Evolutionary conservation across 2,329 filamentous ascomycete species (phyloP).

Genomic region (Cercospora sojina): DNA sequence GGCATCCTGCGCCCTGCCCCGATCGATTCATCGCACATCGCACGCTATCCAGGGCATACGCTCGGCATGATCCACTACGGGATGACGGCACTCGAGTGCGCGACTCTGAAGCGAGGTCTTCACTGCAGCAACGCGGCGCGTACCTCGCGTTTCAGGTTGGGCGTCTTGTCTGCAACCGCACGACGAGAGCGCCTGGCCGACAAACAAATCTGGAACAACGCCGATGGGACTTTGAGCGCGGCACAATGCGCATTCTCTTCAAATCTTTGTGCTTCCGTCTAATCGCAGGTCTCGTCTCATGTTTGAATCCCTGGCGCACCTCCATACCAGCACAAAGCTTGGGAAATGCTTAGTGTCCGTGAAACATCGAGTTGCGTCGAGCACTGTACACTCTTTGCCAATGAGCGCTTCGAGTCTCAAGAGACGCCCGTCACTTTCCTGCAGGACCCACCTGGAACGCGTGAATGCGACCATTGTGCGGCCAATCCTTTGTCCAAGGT

Average conservation of each 20-base stretch:
- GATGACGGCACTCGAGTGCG: neutral
- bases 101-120: neutral
- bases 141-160: conserved; percentile 14
- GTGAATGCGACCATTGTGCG: conserved; percentile 10
- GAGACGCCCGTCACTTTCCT: neutral
- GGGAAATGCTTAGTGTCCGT: conserved; percentile 10
- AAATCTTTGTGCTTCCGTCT: conserved; percentile 2
- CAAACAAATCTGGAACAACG: neutral
- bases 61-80: neutral
- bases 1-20: neutral
- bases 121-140: conserved; percentile 3
- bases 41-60: neutral
- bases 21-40: neutral
- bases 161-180: conserved; percentile 6
- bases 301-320: conserved; percentile 1
- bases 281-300: neutral
- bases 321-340: conserved; percentile 11
- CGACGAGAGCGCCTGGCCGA: conserved; percentile 11
- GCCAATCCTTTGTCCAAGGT: conserved; percentile 8
- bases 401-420: neutral
- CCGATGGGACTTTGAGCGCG: neutral
- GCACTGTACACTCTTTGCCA: neutral
- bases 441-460: neutral
- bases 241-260: conserved; percentile 1
- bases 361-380: conserved; percentile 11